A percentile compares a stretch with the other conserved stretches of the same genome.
Evolutionary conservation across 371 early-diverging fungal species (phyloP).

Genomic region (Dichotomocladium elegans): DNA sequence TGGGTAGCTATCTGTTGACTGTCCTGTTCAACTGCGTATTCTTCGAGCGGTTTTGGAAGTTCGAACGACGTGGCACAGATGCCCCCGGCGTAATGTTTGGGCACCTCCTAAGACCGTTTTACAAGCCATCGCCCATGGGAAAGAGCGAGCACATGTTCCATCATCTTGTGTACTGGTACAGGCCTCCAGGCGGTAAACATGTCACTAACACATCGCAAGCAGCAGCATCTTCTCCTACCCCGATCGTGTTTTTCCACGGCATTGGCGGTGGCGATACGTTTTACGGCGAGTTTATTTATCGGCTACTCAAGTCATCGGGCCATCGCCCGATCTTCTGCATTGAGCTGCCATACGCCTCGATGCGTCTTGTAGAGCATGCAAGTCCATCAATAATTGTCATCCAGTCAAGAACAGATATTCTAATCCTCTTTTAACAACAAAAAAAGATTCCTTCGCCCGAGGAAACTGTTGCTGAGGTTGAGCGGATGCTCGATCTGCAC

Average conservation of each 20-base stretch:
- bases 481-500: conserved; percentile 44
- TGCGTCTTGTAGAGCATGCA: conserved; percentile 53
- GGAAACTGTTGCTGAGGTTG: conserved; percentile 52
- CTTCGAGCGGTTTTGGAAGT: conserved; percentile 18
- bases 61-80: conserved; percentile 11
- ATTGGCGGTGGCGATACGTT: conserved; percentile 58
- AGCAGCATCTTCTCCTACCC: conserved; percentile 21
- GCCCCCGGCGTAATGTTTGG: conserved; percentile 22
- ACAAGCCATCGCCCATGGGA: background rate
- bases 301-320: conserved; percentile 13
- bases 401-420: too few species aligned
- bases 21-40: conserved; percentile 21
- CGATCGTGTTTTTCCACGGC: conserved; percentile 68
- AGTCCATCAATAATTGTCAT: background rate
- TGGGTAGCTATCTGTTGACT: conserved; percentile 27
- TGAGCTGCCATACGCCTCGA: conserved; percentile 67
- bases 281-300: conserved; percentile 53
- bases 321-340: conserved; percentile 59
- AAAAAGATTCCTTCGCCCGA: conserved; percentile 41
- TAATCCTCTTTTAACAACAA: background rate
- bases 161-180: conserved; percentile 29
- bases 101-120: conserved; percentile 8
- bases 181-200: background rate
- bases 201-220: conserved; percentile 12
- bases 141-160: background rate